Base-by-base conservation (phyloP, 768 basidiomycete species). In the Termitomyces sp. region DNA sequence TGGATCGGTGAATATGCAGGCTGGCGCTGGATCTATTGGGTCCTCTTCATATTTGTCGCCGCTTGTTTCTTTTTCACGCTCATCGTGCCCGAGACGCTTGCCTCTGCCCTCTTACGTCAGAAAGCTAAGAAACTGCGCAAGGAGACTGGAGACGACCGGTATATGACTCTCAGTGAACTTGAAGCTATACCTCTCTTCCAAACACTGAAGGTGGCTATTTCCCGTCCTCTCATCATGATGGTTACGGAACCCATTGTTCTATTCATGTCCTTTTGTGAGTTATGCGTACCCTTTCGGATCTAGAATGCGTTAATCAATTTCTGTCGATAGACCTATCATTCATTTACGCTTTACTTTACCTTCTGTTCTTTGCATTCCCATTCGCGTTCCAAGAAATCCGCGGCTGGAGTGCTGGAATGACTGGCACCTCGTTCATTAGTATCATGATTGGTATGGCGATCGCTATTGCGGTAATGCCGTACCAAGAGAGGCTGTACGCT, bases 11-110 rank as follows among this genome's bases (percentile, higher is more conserved):
- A 76, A 61, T 60, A 65, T n/a, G 71, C 71, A n/a, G 79, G 78
- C 0, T 78, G 76, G 76, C 63, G 75, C 46, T 78, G 74, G 74
- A 72, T 80, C 27, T 82, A 77, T 61, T 79, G 78, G 76, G 72
- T 79, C 61, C 71, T 76, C 36, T 74, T 78, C 59, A 75, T 78
- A 63, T 74, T 79, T 58, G 65, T 72, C 9, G 73, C 70, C 6
- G 60, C 71, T 24, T 72, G 71, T 51, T 74, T 71, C 61, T 32
- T 70, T 50, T 62, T 77, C 41, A 69, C 74, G 3, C 60, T 79
- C 46, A 69, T 79, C 60, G 74, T 80, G n/a, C 79, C 79, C 16
- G 81, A 84, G 65, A 81, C 79, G 1, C 78, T 80, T 49, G 76
- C 77, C 0, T 78, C 81, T 2, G 67, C 75, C 5, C 60, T 84